A percentile compares a stretch with the other conserved stretches of the same genome.
phyloP scores from a whole-genome alignment of 192 early-diverging fungal species.

The Rhizoclosmatium globosum region DNA sequence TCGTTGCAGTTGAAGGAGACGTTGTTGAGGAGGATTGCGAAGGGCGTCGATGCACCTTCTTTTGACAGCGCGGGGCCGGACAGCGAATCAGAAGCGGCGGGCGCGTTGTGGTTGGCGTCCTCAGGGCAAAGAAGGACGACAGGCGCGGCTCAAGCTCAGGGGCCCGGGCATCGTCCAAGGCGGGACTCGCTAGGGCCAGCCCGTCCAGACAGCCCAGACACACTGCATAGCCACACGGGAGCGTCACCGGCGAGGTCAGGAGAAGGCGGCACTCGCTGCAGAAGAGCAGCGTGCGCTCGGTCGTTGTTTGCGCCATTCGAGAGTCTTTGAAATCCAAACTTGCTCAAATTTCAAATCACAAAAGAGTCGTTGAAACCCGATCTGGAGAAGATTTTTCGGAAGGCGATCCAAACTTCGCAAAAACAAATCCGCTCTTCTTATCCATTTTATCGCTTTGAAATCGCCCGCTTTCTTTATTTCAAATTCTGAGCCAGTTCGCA shows the following conservation, averaged over 20 bases:
- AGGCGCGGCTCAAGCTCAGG: background rate
- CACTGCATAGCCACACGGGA: conserved; percentile 21
- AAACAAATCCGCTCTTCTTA: too few relatives aligned
- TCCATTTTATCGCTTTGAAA: too few relatives aligned
- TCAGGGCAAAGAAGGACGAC: background rate
- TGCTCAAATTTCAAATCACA: too few relatives aligned
- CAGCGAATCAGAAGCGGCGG: conserved; percentile 6
- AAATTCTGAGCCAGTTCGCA: too few relatives aligned
- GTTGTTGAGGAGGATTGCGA: background rate
- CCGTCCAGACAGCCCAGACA: conserved; percentile 1
- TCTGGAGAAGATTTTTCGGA: too few relatives aligned
- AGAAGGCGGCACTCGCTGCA: conserved; percentile 17
- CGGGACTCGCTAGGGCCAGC: background rate
- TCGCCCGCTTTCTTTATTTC: too few relatives aligned
- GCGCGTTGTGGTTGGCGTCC: background rate
- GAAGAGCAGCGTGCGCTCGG: background rate
- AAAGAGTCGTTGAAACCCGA: too few relatives aligned
- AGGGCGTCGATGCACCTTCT: background rate
- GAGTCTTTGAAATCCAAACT: too few relatives aligned
- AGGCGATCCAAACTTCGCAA: too few relatives aligned
- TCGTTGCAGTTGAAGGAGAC: background rate
- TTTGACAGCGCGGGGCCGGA: conserved; percentile 1
- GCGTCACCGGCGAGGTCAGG: conserved; percentile 16
- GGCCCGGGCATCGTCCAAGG: background rate
- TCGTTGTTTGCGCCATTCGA: background rate